Evolutionary conservation across 2,329 filamentous ascomycete genomes (phyloP).

Genomic region (Talaromyces islandicus): DNA sequence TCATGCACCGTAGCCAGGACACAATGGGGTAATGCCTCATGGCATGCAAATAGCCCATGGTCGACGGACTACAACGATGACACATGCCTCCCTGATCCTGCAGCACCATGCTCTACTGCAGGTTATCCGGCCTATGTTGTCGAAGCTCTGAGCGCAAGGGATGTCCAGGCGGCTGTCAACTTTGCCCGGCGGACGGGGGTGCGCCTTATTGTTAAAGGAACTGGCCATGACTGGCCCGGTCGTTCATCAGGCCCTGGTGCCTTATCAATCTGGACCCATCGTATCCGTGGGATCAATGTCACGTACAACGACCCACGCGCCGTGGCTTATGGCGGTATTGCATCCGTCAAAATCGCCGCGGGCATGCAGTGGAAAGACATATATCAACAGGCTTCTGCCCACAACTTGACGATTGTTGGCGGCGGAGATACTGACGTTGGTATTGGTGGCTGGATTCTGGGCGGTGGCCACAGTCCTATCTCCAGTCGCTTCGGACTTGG

Average conservation of each 20-base stretch:
- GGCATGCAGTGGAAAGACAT: slow-evolving; percentile 5
- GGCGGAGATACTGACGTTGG: slow-evolving; percentile 49
- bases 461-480: slow-evolving; percentile 51
- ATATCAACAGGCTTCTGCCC: slow-evolving; percentile 27
- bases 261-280: slow-evolving; percentile 46
- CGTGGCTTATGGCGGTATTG: background rate
- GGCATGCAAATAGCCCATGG: background rate
- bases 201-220: slow-evolving; percentile 10
- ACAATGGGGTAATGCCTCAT: background rate
- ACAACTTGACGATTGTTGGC: slow-evolving; percentile 49
- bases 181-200: slow-evolving; percentile 7
- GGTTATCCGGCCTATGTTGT: slow-evolving; percentile 30
- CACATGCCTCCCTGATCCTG: background rate
- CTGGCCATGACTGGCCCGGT: slow-evolving; percentile 20
- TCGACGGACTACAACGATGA: background rate
- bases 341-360: slow-evolving; percentile 3
- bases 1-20: background rate
- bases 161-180: slow-evolving; percentile 9
- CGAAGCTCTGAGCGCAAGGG: slow-evolving; percentile 19
- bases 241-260: slow-evolving; percentile 43
- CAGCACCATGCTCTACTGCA: background rate
- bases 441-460: slow-evolving; percentile 55
- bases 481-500: slow-evolving; percentile 37
- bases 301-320: slow-evolving; percentile 18
- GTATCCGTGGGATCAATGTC: slow-evolving; percentile 40